Conservation (phyloP, 2,329 filamentous ascomycete genomes). For the Talaromyces sp. region DNA sequence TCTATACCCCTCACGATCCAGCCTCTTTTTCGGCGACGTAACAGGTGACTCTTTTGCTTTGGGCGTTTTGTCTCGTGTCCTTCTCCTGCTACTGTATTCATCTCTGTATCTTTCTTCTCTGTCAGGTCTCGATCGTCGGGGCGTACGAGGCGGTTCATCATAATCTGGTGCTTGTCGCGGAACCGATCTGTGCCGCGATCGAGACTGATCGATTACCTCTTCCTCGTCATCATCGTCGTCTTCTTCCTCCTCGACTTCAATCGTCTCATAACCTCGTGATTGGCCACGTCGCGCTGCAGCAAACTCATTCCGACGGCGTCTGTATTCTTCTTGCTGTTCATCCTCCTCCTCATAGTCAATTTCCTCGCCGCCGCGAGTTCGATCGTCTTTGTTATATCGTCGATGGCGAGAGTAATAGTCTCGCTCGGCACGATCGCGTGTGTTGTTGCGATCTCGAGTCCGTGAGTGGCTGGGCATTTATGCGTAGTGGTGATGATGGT, state of each 20-base stretch:
- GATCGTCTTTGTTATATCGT: constrained; percentile 27
- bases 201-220: not conserved
- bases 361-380: constrained; percentile 11
- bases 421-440: constrained; percentile 25
- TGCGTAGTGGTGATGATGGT: not conserved
- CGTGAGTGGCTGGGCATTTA: constrained; percentile 35
- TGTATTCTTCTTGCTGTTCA: constrained; percentile 11
- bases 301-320: constrained; percentile 16
- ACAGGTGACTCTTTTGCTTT: constrained; percentile 37
- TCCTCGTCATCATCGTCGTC: constrained; percentile 11
- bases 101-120: constrained; percentile 21
- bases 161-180: not conserved
- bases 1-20: constrained; percentile 33
- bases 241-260: constrained; percentile 21
- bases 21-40: constrained; percentile 35
- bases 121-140: constrained; percentile 29
- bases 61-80: constrained; percentile 23
- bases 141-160: constrained; percentile 22
- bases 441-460: constrained; percentile 32
- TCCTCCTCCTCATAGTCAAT: constrained; percentile 8
- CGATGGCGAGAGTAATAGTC: constrained; percentile 33
- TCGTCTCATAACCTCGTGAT: constrained; percentile 21
- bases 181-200: constrained; percentile 1
- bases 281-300: constrained; percentile 21
- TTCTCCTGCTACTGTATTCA: constrained; percentile 6